Evolutionary conservation across 2,329 filamentous ascomycete species (phyloP), one percentile per base, ranked within the genome.

Genomic region (Sporothrix pseudoabietina): DNA sequence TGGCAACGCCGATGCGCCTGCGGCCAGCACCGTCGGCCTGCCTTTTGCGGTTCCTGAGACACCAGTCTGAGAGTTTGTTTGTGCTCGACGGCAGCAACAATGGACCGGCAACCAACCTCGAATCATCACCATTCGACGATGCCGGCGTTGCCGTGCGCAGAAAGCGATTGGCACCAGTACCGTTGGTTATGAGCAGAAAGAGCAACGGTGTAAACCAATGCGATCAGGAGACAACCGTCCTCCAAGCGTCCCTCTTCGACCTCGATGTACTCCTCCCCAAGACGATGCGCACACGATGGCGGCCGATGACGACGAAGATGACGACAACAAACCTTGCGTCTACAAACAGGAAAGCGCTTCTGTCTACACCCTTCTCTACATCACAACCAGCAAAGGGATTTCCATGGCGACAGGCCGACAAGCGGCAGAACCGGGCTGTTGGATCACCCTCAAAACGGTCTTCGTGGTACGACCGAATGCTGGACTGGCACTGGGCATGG

Each of bases 11-110:
- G 22, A n/a, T 68, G 39, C 68, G 71, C 61, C 47, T 75, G 44
- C 72, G 61, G 57, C 83, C 84, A 68, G 86, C 85, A 70, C 87
- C 87, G 35, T 89, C 87, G 70, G 82, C 81, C 76, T 83, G 81
- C 74, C 87, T 95, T 26, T 85, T 96, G 75, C 90, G 89, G 77
- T 95, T 93, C 80, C 85, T 96, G 76, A 90, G 89, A 77, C 88
- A 85, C 71, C 92, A 94, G 80, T 89, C 91, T 76, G 87, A 92
- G 77, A 84, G 84, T 72, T 79, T 87, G 63, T 84, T 82, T 75
- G 87, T 88, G 19, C n/a, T 26, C 0, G 74, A 70, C 26, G 54
- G 69, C 41, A 57, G 30, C 69, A 47, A n/a, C 77, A 85, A 82
- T 54, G 26, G 26, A 30, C 12, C 22, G 6, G 14, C 63, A 9